Base-by-base conservation (phyloP, 495 filamentous ascomycete genomes). In the Hypoxylon fragiforme region DNA sequence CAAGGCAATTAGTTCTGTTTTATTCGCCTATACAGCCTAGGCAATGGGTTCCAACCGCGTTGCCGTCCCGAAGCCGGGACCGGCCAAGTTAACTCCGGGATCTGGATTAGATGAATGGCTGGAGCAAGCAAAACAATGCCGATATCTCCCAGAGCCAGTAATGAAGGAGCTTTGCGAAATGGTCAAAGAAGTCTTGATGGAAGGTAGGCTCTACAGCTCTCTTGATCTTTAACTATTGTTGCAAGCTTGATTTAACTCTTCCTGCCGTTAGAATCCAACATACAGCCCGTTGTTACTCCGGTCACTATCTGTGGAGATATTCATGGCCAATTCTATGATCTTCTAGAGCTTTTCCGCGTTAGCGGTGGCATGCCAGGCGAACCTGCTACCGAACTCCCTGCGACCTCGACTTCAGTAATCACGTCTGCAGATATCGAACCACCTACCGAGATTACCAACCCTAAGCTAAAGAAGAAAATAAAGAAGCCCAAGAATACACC, bases 101-200 rank as follows among this genome's bases (percentile, higher is more conserved):
- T 89, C 90, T 34, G 90, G 89, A 14, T 85, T 92, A n/a, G 90
- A 95, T 64, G 91, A 97, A 74, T 98, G 94, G 94, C 83, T 97
- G 12, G 87, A 91, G 64, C 87, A 89, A 62, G 94, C 94, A 31
- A 96, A 95, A 70, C 87, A 92, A 66, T 97, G 95, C 79, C 91
- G 95, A 67, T 96, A 97, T 69, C 82, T 98, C 13, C 92, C 92
- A 4, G 94, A 98, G 73, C 73, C 84, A 32, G 90, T 91, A 63
- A 98, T 98, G 94, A 98, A 98, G 77, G 88, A 95, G 70, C 80
- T 98, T 13, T 98, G 94, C 73, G 94, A 98, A 77, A 95, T 95
- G 54, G 92, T 96, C 53, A 98, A 98, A 77, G 95, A 97, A 72
- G 91, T 86, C 53, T 78, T 97, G 63, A 97, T 98, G 92, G 95